These are phyloP conservation scores for Penicillium rolfsii DNA, from an alignment of 2,329 filamentous ascomycete species.

Conservation along the genomic window DNA sequence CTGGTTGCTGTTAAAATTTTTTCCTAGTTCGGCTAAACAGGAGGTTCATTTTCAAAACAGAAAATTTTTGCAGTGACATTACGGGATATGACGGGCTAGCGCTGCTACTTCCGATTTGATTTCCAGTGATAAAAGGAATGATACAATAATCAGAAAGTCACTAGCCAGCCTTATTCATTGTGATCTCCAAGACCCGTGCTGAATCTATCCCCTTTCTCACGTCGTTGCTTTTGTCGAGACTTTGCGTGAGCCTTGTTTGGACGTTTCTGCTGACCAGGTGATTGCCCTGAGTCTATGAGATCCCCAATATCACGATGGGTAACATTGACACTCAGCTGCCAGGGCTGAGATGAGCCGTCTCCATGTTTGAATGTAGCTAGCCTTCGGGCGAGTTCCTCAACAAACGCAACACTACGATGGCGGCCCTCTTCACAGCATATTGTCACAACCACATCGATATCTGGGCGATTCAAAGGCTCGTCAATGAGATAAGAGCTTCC, in stretches of 20 bases:
- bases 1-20: too few relatives aligned
- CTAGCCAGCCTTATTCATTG: background rate
- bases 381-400: constrained; percentile 4
- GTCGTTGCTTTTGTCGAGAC: background rate
- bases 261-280: background rate
- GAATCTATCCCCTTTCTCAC: background rate
- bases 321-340: background rate
- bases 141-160: background rate
- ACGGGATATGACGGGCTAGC: background rate
- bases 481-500: background rate
- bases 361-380: background rate
- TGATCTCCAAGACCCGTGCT: background rate
- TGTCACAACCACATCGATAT: constrained; percentile 8
- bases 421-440: constrained; percentile 18
- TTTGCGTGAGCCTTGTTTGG: constrained; percentile 1
- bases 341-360: background rate
- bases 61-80: background rate
- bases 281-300: background rate
- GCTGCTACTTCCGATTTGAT: background rate
- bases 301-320: constrained; percentile 3
- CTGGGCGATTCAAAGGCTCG: background rate
- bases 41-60: background rate
- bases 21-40: too few relatives aligned
- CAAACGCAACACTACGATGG: constrained; percentile 16
- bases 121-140: background rate